Evolutionary conservation across 305 asterid genomes (phyloP), one percentile per base, ranked within the genome.

Genomic region (Lippia alba): DNA sequence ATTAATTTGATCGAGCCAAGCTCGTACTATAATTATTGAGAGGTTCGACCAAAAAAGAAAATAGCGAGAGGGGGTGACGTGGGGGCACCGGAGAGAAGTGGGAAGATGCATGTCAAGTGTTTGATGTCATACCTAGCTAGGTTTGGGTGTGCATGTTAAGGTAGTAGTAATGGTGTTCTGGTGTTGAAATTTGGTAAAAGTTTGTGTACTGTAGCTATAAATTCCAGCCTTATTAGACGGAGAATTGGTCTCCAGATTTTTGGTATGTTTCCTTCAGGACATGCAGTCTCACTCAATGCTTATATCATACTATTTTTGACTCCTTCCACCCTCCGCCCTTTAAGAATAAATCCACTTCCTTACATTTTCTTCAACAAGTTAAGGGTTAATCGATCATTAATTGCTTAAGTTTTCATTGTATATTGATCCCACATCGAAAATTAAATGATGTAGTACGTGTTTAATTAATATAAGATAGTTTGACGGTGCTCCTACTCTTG

Each of bases 191-290:
- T 15, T 61, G 19, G 66, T 39, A 61, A 61, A 19, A 61, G 54
- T 40, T 61, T 17, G 68, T 19, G 18, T 59, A 44, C 49, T 11
- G 72, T 51, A 18, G 73, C 17, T 74, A 57, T 66, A 67, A 74
- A 74, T 66, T 66, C 67, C 51, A 60, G 56, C 78, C 68, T 16
- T 36, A 50, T 73, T 49, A 66, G 48, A 58, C 18, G 78, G 56
- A 48, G 54, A 17, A 34, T 2, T 45, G 51, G 58, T 55, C 64
- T 72, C 66, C 64, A 7, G 53, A 53, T 20, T 74, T 60, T 54
- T 64, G 67, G 75, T 46, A 69, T 63, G 79, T 64, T 75, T 75
- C 72, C 75, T 69, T 69, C 33, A 62, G 40, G 66, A 58, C 75
- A 63, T 75, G 71, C 63, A 75, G n/a, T 56, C 48, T 6, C 45